Conservation (phyloP, 148 eudicot genomes). For the Dianthus caryophyllus region DNA sequence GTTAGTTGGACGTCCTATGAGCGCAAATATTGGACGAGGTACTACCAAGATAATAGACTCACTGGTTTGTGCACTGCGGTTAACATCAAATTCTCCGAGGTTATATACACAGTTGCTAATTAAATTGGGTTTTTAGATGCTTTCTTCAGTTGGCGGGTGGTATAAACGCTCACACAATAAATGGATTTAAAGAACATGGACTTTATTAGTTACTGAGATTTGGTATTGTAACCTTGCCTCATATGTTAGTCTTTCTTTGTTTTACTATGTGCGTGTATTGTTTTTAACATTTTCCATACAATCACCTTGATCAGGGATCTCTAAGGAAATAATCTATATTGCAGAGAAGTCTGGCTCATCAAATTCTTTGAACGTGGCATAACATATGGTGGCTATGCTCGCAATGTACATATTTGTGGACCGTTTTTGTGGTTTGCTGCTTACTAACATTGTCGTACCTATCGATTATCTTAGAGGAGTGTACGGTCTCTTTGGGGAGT, state of each 20-base stretch:
- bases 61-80: slow-evolving; percentile 44
- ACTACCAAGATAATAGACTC: slow-evolving; percentile 73
- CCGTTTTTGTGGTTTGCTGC: background rate
- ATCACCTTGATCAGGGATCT: slow-evolving; percentile 24
- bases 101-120: background rate
- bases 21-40: slow-evolving; percentile 94
- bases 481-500: too few species aligned
- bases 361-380: slow-evolving; percentile 54
- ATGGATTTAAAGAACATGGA: slow-evolving; percentile 55
- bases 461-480: too few species aligned
- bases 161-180: slow-evolving; percentile 85
- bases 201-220: slow-evolving; percentile 52
- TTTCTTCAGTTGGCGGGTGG: slow-evolving; percentile 98
- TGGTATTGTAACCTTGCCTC: background rate
- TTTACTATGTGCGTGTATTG: background rate
- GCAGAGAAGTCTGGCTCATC: slow-evolving; percentile 12
- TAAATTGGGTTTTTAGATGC: slow-evolving; percentile 33
- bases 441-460: background rate
- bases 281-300: background rate
- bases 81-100: background rate
- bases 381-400: slow-evolving; percentile 91
- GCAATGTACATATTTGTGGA: slow-evolving; percentile 44
- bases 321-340: slow-evolving; percentile 13
- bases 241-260: background rate
- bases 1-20: slow-evolving; percentile 98